Conservation (phyloP, 2,329 filamentous ascomycete genomes). For the Xylaria sp. region DNA sequence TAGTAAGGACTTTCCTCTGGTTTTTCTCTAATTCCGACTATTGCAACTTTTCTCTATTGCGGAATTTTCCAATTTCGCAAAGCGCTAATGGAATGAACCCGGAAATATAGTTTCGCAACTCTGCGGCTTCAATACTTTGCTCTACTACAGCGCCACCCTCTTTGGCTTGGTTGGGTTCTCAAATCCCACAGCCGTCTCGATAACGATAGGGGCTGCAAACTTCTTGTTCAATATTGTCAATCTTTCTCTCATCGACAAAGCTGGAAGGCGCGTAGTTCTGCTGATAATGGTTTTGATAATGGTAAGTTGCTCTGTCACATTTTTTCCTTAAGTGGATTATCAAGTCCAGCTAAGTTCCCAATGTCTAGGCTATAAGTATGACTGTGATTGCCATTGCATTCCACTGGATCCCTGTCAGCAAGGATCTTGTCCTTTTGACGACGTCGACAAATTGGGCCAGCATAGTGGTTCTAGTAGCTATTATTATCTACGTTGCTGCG, state of each 20-base stretch:
- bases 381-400: slow-evolving; percentile 54
- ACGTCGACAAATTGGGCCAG: slow-evolving; percentile 49
- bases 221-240: slow-evolving; percentile 59
- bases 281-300: slow-evolving; percentile 45
- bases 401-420: slow-evolving; percentile 55
- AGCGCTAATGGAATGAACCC: not conserved
- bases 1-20: slow-evolving; percentile 27
- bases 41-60: not conserved
- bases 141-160: slow-evolving; percentile 40
- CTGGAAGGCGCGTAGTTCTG: slow-evolving; percentile 55
- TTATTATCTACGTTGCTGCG: slow-evolving; percentile 57
- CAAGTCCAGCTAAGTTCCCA: not conserved
- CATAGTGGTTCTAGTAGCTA: slow-evolving; percentile 52
- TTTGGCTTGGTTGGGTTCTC: slow-evolving; percentile 53
- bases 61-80: not conserved
- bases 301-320: not conserved
- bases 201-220: slow-evolving; percentile 54
- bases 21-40: not conserved
- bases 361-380: slow-evolving; percentile 53
- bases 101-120: slow-evolving; percentile 50
- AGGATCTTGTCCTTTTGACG: slow-evolving; percentile 46
- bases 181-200: slow-evolving; percentile 56
- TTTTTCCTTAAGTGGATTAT: not conserved
- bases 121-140: slow-evolving; percentile 38
- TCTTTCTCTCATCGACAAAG: slow-evolving; percentile 53